A percentile compares a stretch with the other conserved stretches of the same genome.
These are phyloP conservation scores for Benincasa hispida DNA, from an alignment of 306 rosid genomes.

Conservation along the genomic window DNA sequence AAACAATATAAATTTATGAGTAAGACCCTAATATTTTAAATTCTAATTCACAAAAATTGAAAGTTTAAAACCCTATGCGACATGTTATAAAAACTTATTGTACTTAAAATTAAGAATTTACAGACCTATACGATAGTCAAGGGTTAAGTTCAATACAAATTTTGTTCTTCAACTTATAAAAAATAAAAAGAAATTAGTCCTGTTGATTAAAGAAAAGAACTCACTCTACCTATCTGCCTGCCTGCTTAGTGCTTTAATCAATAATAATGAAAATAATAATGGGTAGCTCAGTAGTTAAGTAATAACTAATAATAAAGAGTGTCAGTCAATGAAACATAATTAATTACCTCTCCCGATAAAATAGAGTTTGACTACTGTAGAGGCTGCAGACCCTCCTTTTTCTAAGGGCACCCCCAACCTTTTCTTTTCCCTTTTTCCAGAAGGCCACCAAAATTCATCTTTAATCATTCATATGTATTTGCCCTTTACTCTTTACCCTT, in stretches of 20 bases:
- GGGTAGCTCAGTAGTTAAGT: neutral
- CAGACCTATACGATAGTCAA: no score
- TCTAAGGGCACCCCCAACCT: neutral
- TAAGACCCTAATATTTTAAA: no score
- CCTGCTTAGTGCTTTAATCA: neutral
- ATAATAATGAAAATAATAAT: neutral
- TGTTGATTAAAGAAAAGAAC: neutral
- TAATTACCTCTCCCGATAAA: conserved; percentile 2
- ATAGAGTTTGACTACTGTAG: neutral
- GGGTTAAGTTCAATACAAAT: no score
- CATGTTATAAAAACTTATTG: no score
- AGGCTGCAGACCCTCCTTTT: neutral
- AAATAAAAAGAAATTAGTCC: neutral
- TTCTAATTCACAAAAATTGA: no score
- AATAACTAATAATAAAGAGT: neutral
- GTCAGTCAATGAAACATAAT: neutral
- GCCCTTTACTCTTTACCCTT: no score
- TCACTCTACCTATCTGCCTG: neutral
- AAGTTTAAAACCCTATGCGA: no score
- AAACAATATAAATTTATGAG: no score
- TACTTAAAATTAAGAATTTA: no score
- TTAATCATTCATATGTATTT: neutral
- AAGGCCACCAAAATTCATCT: neutral
- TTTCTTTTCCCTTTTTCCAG: neutral
- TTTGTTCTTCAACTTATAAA: no score